Evolutionary conservation across 2,329 filamentous ascomycete genomes (phyloP).

Genomic region (Byssothecium circinans): DNA sequence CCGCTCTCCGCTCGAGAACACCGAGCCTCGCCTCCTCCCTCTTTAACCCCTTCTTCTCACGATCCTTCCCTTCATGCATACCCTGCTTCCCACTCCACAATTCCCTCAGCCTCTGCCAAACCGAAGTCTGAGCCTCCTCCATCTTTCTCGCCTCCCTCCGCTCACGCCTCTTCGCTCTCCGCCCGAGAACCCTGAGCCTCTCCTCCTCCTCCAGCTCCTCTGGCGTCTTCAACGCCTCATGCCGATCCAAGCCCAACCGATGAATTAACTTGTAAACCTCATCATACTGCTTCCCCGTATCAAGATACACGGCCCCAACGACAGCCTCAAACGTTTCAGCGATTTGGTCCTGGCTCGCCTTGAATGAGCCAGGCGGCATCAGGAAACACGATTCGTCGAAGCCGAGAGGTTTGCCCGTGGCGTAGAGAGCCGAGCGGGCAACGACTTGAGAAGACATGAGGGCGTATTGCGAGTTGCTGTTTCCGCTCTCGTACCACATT

Average conservation of each 20-base stretch:
- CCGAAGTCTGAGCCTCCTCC: too few relatives aligned
- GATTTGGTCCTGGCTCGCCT: conserved; percentile 2
- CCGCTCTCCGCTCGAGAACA: too few relatives aligned
- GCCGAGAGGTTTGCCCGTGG: conserved; percentile 10
- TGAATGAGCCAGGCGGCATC: too few relatives aligned
- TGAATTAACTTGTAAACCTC: conserved; percentile 14
- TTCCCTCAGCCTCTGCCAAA: too few relatives aligned
- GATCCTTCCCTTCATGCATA: too few relatives aligned
- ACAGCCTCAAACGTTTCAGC: conserved; percentile 27
- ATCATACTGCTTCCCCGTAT: conserved; percentile 13
- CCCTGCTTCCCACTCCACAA: too few relatives aligned
- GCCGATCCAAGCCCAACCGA: conserved; percentile 10
- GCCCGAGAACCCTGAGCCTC: too few relatives aligned
- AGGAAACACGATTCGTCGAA: conserved; percentile 13
- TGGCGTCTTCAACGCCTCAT: conserved; percentile 11
- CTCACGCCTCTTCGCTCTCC: too few relatives aligned
- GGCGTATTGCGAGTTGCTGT: neutral
- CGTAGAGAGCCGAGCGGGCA: too few relatives aligned
- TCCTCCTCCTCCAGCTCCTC: neutral
- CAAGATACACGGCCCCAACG: conserved; percentile 26
- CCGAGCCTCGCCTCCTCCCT: too few relatives aligned
- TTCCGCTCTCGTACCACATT: conserved; percentile 18
- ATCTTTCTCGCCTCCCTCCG: too few relatives aligned
- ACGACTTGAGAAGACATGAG: neutral
- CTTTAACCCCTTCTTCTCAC: too few relatives aligned